Conservation (phyloP, 202 grass and related monocot species). For the Alloteropsis angusta region DNA sequence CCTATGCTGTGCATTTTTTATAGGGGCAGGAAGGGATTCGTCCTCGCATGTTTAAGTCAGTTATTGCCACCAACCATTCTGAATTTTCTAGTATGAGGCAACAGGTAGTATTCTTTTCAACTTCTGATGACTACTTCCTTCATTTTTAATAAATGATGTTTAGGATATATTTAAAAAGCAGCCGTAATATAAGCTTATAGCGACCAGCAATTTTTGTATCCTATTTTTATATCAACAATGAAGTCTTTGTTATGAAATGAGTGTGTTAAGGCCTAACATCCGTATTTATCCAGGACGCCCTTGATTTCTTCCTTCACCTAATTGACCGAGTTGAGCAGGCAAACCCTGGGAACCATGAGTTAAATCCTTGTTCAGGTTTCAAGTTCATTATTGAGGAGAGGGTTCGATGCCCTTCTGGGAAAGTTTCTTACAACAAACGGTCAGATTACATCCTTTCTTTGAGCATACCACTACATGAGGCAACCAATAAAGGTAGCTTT, state of each 20-base stretch:
- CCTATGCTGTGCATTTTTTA: neutral
- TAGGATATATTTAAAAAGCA: neutral
- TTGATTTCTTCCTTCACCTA: slow-evolving; percentile 86
- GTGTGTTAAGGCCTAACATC: neutral
- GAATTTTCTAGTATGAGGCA: slow-evolving; percentile 97
- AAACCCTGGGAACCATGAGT: slow-evolving; percentile 56
- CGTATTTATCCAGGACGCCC: slow-evolving; percentile 61
- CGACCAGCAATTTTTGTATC: neutral
- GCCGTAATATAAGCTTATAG: neutral
- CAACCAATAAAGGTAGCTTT: slow-evolving; percentile 79
- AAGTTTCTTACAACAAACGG: slow-evolving; percentile 90
- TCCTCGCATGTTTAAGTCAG: slow-evolving; percentile 89
- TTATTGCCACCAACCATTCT: slow-evolving; percentile 79
- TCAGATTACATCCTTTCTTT: slow-evolving; percentile 75
- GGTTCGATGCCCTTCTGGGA: slow-evolving; percentile 85
- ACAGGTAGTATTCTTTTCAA: slow-evolving; percentile 47
- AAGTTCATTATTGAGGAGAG: slow-evolving; percentile 91
- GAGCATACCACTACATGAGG: slow-evolving; percentile 77
- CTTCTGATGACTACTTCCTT: neutral
- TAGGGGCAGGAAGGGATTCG: slow-evolving; percentile 79
- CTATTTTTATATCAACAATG: neutral
- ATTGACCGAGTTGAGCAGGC: slow-evolving; percentile 79
- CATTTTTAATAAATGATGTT: neutral
- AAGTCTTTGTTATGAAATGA: neutral
- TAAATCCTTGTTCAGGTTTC: slow-evolving; percentile 66